Conservation (phyloP, 108 stramenopile species). For the Asterionellopsis glacialis region DNA sequence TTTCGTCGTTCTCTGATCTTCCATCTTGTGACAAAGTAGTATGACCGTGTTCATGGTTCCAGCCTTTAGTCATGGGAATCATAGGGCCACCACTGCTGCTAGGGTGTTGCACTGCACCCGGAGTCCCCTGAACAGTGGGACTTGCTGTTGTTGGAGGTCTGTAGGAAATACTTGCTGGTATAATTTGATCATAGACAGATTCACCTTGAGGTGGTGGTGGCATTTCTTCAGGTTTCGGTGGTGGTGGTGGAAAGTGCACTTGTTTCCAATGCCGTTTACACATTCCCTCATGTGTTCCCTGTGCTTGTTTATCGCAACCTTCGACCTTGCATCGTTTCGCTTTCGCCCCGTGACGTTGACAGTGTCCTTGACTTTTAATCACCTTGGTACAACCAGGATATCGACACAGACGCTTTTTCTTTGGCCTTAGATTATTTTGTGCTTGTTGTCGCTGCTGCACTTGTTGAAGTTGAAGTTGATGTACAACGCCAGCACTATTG, state of each 20-base stretch:
- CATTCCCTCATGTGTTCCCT: slow-evolving; percentile 37
- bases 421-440: background rate
- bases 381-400: slow-evolving; percentile 46
- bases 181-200: slow-evolving; percentile 54
- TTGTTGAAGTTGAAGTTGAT: no score
- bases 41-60: no score
- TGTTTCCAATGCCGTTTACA: slow-evolving; percentile 71
- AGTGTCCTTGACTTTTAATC: slow-evolving; percentile 62
- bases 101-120: no score
- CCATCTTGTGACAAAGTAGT: background rate
- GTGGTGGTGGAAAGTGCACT: slow-evolving; percentile 26
- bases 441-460: background rate
- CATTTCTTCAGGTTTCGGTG: slow-evolving; percentile 17
- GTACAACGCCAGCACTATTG: no score
- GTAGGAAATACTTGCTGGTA: slow-evolving; percentile 55
- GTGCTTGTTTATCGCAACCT: slow-evolving; percentile 57
- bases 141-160: slow-evolving; percentile 8
- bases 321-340: slow-evolving; percentile 66
- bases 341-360: slow-evolving; percentile 71
- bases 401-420: slow-evolving; percentile 25
- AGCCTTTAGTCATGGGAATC: no score
- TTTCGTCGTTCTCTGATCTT: background rate
- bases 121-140: no score
- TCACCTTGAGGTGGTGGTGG: slow-evolving; percentile 39
- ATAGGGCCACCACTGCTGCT: no score